These are phyloP conservation scores for Pyrenophora seminiperda DNA, from an alignment of 2,329 filamentous ascomycete genomes.

Conservation along the genomic window DNA sequence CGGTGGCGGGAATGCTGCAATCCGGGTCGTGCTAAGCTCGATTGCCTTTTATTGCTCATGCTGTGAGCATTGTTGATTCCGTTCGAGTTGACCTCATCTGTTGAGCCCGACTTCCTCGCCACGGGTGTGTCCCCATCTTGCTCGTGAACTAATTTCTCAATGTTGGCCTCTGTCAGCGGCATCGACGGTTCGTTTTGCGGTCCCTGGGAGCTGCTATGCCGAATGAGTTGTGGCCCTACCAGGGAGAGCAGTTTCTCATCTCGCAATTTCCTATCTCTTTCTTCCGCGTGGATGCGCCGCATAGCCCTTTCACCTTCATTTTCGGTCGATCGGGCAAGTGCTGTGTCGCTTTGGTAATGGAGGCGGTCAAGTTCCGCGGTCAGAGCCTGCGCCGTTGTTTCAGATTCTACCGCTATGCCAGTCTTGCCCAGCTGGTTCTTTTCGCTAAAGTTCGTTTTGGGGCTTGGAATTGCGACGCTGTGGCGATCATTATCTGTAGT, in stretches of 20 bases:
- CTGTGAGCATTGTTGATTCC: constrained; percentile 24
- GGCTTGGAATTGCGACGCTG: constrained; percentile 21
- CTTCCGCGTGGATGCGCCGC: constrained; percentile 58
- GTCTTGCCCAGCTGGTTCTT: constrained; percentile 38
- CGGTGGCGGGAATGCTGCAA: constrained; percentile 21
- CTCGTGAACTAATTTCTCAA: constrained; percentile 41
- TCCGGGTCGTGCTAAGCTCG: constrained; percentile 24
- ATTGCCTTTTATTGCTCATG: constrained; percentile 21
- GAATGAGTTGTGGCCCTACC: constrained; percentile 46
- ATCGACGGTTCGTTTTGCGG: constrained; percentile 27
- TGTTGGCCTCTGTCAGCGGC: constrained; percentile 47
- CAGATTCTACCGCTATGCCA: constrained; percentile 34
- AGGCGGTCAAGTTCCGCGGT: constrained; percentile 46
- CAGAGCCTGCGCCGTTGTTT: constrained; percentile 45
- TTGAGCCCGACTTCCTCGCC: constrained; percentile 18
- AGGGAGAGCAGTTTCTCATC: constrained; percentile 62
- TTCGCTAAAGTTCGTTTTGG: constrained; percentile 26
- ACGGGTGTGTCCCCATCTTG: constrained; percentile 27
- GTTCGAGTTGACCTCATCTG: constrained; percentile 23
- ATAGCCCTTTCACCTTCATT: constrained; percentile 54
- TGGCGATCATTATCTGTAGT: constrained; percentile 38
- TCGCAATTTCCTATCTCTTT: constrained; percentile 59
- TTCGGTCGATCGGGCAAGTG: constrained; percentile 50
- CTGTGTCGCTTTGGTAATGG: constrained; percentile 44
- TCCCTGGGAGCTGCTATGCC: constrained; percentile 28